Conservation (phyloP, 257 asterid genomes). For the Fraxinus quadrangulata region DNA sequence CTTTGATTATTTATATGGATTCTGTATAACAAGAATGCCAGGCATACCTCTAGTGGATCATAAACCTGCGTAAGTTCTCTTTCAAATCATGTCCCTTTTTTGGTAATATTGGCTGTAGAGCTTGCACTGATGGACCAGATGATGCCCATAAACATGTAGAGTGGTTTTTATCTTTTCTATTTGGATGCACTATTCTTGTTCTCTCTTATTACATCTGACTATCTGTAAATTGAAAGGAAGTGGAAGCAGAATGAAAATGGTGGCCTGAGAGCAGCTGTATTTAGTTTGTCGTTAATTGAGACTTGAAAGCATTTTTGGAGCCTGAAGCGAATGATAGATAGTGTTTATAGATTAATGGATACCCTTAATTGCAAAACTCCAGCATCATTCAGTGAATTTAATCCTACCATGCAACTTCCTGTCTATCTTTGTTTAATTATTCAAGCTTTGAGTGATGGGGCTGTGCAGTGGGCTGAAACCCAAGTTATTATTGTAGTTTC, state of each 20-base stretch:
- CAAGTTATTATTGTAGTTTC: slow-evolving; percentile 5
- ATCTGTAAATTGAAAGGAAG: too few species aligned
- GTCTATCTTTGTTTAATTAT: not conserved
- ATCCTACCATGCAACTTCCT: not conserved
- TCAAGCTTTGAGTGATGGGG: not conserved
- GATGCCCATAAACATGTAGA: not conserved
- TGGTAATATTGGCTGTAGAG: too few species aligned
- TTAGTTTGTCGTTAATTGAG: not conserved
- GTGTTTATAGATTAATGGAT: not conserved
- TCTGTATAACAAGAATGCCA: slow-evolving; percentile 65
- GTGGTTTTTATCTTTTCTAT: not conserved
- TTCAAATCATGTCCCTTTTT: not conserved
- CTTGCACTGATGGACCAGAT: not conserved
- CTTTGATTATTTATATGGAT: slow-evolving; percentile 31
- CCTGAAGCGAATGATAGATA: not conserved
- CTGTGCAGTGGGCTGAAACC: not conserved
- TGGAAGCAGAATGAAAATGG: too few species aligned
- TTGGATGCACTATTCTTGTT: too few species aligned
- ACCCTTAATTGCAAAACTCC: too few species aligned
- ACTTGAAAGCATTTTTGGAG: slow-evolving; percentile 13
- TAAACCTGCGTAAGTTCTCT: slow-evolving; percentile 72
- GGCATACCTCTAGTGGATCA: slow-evolving; percentile 90
- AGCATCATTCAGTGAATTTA: too few species aligned
- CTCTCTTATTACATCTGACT: too few species aligned
- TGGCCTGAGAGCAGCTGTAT: too few species aligned